Base-by-base conservation (phyloP, 2,329 filamentous ascomycete species). In the Aspergillus sp. region DNA sequence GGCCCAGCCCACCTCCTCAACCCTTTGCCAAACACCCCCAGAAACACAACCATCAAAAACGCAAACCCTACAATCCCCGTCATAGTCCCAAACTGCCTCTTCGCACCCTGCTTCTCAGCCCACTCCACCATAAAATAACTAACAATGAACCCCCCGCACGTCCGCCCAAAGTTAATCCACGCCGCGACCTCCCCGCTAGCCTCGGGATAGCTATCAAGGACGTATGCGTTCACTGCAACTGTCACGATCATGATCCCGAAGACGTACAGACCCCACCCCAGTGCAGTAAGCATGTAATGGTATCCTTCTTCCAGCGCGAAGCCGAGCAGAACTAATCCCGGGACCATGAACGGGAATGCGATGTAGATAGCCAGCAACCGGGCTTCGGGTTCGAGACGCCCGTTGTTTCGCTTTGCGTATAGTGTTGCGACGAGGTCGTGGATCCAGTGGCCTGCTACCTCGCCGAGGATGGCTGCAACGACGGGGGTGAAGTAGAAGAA, bases 401-500 rank as follows among this genome's bases (percentile, higher is more conserved):
- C 82, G 5, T 75, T 66, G 67, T 85, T 78, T 2, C 69, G 67
- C 7, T 68, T 67, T 32, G 81, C 78, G 61, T 81, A 81, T 24
- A 73, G 67, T 11, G 66, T 71, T 5, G 80, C 79, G 8, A 84
- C 65, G 3, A 72, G 58, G 61, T 86, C 83, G 67, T 86, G 81
- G 5, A 85, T 71, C 77, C 78, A 85, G 68, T 85, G 84, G 5
- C 84, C 83, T 4, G 73, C 67, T 0, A 80, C 55, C 70, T 85
- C 82, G 24, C 83, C 84, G 0, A 86, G 68, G 13, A 83, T 66
- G 3, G 80, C 78, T 3, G 78, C 83, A 1, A 85, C 77, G 24
- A 86, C 76, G 3, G 81, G 81, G 0, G 82, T 81, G 66, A 86
- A 85, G 70, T 86, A 85, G 65, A 86, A 83, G 60, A 76, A 79